These are phyloP conservation scores for Cetradonia linearis DNA, from an alignment of 495 filamentous ascomycete species.

Conservation along the genomic window DNA sequence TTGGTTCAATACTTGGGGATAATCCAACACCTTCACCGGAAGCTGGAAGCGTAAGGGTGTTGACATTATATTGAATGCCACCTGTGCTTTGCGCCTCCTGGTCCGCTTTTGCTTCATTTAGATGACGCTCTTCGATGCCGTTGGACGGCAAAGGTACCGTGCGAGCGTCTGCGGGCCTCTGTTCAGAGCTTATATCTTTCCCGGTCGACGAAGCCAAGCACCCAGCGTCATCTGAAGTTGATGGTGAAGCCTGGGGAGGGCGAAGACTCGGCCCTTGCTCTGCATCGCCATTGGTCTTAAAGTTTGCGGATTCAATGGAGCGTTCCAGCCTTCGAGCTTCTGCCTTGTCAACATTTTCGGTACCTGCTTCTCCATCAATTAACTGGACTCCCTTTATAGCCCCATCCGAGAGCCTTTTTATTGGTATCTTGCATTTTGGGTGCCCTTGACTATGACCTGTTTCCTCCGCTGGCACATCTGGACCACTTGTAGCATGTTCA, in stretches of 20 bases:
- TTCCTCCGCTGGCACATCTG: background rate
- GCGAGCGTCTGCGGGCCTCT: background rate
- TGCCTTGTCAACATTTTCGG: background rate
- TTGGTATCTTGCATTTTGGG: background rate
- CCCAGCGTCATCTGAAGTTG: conserved; percentile 12
- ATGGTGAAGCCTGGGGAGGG: conserved; percentile 1
- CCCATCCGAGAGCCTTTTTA: conserved; percentile 5
- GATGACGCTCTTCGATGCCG: conserved; percentile 30
- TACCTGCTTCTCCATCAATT: background rate
- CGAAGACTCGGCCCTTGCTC: background rate
- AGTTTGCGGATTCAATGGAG: background rate
- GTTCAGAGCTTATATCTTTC: background rate
- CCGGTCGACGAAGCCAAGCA: background rate
- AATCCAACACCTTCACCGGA: background rate
- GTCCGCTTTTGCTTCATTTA: conserved; percentile 21
- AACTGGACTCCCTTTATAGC: background rate
- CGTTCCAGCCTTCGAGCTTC: background rate
- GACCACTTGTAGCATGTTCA: background rate
- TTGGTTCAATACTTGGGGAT: background rate
- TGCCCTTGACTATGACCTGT: background rate
- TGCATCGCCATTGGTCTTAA: background rate
- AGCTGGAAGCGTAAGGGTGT: background rate
- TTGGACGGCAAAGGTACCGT: conserved; percentile 29
- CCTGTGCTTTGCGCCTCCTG: background rate
- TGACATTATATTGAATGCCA: background rate